These are phyloP conservation scores for Melampsora americana DNA, from an alignment of 1,284 basidiomycete species.

Conservation along the genomic window DNA sequence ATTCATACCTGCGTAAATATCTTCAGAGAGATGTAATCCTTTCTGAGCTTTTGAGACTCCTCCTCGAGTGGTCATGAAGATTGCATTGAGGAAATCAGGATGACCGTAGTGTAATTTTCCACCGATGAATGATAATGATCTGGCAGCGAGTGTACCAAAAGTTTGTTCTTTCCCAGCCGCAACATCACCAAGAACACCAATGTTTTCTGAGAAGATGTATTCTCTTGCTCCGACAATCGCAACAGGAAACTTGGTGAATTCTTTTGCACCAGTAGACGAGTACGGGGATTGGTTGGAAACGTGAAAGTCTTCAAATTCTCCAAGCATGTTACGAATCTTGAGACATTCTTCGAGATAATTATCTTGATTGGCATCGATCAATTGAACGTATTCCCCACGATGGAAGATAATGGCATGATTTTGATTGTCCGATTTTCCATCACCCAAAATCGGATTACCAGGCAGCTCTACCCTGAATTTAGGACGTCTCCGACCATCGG, in stretches of 20 bases:
- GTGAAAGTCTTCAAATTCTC: slow-evolving; percentile 92
- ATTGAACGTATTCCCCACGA: slow-evolving; percentile 96
- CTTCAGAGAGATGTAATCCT: slow-evolving; percentile 95
- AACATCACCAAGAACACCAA: slow-evolving; percentile 96
- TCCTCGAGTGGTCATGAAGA: slow-evolving; percentile 97
- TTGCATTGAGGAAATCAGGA: slow-evolving; percentile 97
- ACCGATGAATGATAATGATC: slow-evolving; percentile 92
- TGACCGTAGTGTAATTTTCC: slow-evolving; percentile 98
- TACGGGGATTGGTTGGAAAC: slow-evolving; percentile 86
- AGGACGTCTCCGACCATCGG: slow-evolving; percentile 81
- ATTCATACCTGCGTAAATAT: slow-evolving; percentile 99
- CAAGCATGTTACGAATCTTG: slow-evolving; percentile 97
- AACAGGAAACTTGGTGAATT: slow-evolving; percentile 78
- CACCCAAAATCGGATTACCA: slow-evolving; percentile 96
- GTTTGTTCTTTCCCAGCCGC: slow-evolving; percentile 99
- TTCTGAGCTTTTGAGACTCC: slow-evolving; percentile 99
- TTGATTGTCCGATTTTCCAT: slow-evolving; percentile 99
- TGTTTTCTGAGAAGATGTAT: slow-evolving; percentile 99
- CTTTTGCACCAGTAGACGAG: slow-evolving; percentile 64
- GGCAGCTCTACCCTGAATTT: slow-evolving; percentile 99
- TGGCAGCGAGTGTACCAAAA: slow-evolving; percentile 92
- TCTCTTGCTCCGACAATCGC: slow-evolving; percentile 98
- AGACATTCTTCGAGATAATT: slow-evolving; percentile 99
- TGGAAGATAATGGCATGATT: slow-evolving; percentile 99
- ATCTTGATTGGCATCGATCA: slow-evolving; percentile 99